Percentiles rank a stretch among this genome's conserved stretches.
Evolutionary conservation across 768 basidiomycete genomes (phyloP).

Genomic region (Exidia glandulosa): DNA sequence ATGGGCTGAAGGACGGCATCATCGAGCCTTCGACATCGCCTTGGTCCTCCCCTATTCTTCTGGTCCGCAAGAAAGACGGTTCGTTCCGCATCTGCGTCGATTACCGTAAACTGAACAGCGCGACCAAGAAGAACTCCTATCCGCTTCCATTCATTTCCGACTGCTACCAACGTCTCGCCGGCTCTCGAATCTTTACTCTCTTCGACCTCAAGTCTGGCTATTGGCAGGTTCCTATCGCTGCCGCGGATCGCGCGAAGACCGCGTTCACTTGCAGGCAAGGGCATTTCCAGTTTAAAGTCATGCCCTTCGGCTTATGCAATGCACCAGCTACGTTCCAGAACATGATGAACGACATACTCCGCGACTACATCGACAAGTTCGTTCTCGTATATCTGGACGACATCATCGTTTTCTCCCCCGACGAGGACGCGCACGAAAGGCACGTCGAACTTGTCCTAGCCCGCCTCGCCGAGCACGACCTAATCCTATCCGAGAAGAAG

Average conservation of each 20-base stretch:
- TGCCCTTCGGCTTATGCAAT: constrained; percentile 11
- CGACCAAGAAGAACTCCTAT: background rate
- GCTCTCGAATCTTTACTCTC: no score
- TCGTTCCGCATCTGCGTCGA: no score
- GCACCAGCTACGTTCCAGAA: constrained; percentile 10
- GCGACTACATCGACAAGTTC: constrained; percentile 5
- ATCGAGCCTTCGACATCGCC: no score
- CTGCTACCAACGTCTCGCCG: no score
- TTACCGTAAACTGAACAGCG: background rate
- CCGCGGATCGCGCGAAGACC: no score
- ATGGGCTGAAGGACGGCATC: no score
- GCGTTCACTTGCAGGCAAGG: no score
- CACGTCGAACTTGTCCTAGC: constrained; percentile 3
- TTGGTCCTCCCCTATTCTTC: no score
- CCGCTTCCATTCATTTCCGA: background rate
- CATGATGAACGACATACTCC: constrained; percentile 7
- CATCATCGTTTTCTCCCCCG: constrained; percentile 7
- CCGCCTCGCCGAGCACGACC: background rate
- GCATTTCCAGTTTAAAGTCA: background rate
- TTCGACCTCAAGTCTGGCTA: no score
- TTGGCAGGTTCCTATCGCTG: no score
- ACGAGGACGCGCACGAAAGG: constrained; percentile 3
- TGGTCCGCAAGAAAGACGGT: no score
- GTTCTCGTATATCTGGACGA: constrained; percentile 10
- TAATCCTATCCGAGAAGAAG: constrained; percentile 3